Evolutionary conservation across 345 rosid genomes (phyloP).

Genomic region (Rhizophora apiculata): DNA sequence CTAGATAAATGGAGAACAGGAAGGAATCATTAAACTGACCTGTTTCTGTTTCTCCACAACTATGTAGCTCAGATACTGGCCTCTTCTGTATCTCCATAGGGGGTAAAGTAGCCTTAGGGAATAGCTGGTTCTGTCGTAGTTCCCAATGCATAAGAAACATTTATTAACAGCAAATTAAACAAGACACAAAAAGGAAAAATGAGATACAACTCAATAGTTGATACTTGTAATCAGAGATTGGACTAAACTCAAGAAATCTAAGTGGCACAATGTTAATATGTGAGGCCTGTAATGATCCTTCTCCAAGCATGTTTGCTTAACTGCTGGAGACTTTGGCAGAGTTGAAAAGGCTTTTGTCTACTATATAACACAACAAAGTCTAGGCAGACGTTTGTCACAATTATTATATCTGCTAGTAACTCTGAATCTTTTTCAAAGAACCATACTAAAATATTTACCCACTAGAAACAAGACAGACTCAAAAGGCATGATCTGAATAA

Average conservation of each 20-base stretch:
- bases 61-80: conserved; percentile 15
- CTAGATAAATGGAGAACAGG: conserved; percentile 6
- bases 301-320: no score
- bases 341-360: no score
- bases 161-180: conserved; percentile 9
- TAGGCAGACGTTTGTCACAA: neutral
- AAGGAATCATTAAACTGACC: conserved; percentile 26
- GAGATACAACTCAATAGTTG: neutral
- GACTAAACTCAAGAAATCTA: neutral
- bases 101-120: conserved; percentile 28
- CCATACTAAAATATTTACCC: neutral
- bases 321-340: no score
- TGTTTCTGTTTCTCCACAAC: conserved; percentile 26
- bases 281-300: neutral
- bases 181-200: conserved; percentile 2
- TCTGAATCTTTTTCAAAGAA: neutral
- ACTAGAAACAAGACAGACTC: neutral
- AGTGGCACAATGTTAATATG: neutral
- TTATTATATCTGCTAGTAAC: neutral
- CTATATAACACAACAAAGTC: neutral
- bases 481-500: no score
- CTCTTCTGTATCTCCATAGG: conserved; percentile 25
- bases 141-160: conserved; percentile 16
- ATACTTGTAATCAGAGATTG: neutral
- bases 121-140: conserved; percentile 43